Conservation (phyloP, 768 basidiomycete species). For the Lactarius sanguifluus region DNA sequence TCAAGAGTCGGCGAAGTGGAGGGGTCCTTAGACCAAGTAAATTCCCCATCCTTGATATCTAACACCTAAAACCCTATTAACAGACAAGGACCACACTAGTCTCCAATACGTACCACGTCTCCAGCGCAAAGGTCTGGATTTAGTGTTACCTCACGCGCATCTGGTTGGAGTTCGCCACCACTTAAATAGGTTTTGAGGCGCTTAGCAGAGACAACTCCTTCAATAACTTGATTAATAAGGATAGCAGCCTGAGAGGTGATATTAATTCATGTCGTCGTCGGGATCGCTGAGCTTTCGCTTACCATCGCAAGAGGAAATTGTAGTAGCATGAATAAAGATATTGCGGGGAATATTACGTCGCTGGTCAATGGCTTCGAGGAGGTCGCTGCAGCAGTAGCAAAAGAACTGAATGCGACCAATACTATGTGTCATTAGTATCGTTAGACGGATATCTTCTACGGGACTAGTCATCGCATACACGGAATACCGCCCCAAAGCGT, state of each 20-base stretch:
- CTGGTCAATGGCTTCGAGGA: conserved; percentile 73
- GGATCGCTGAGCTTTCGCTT: conserved; percentile 28
- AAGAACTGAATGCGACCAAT: conserved; percentile 80
- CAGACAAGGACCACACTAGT: neutral
- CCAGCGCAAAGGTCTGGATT: conserved; percentile 48
- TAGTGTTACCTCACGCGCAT: conserved; percentile 61
- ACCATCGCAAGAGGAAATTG: conserved; percentile 87
- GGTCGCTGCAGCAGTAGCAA: conserved; percentile 65
- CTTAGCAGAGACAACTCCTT: conserved; percentile 79
- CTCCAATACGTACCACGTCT: conserved; percentile 49
- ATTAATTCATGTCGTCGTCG: neutral
- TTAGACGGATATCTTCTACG: neutral
- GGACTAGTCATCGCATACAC: conserved; percentile 33
- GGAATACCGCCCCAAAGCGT: conserved; percentile 72
- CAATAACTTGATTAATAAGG: conserved; percentile 79
- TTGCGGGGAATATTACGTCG: conserved; percentile 94
- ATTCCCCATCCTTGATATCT: conserved; percentile 73
- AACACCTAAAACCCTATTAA: conserved; percentile 46
- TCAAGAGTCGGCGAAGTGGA: conserved; percentile 61
- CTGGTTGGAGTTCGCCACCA: conserved; percentile 76
- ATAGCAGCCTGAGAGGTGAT: conserved; percentile 53
- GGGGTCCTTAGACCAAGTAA: conserved; percentile 68
- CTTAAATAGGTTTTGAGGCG: conserved; percentile 75
- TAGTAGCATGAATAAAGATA: conserved; percentile 84
- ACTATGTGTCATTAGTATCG: conserved; percentile 38